Evolutionary conservation across 441 rosid genomes (phyloP).

Genomic region (Hura crepitans): DNA sequence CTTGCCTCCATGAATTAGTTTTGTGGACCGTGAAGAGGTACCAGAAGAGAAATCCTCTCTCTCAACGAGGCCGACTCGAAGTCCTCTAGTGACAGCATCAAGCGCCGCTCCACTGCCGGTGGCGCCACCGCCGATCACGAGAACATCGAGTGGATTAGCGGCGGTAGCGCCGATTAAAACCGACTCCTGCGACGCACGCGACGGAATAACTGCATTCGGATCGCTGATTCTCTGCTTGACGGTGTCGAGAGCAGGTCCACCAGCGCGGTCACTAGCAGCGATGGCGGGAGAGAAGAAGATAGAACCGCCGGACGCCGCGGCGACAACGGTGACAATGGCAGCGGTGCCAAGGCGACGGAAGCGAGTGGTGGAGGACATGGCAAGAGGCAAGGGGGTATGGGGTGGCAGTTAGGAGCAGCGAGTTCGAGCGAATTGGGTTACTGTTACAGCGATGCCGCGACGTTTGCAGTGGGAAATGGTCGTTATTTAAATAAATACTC

Average conservation of each 20-base stretch:
- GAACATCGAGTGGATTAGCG: constrained; percentile 69
- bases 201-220: constrained; percentile 51
- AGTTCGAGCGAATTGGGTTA: neutral
- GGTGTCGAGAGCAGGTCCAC: constrained; percentile 40
- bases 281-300: constrained; percentile 36
- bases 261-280: constrained; percentile 52
- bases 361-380: constrained; percentile 52
- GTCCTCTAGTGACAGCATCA: constrained; percentile 81
- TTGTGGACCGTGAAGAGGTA: constrained; percentile 92
- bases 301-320: constrained; percentile 43
- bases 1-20: constrained; percentile 87
- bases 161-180: constrained; percentile 49
- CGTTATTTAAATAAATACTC: no score
- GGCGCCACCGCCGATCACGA: constrained; percentile 92
- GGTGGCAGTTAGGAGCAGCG: constrained; percentile 7
- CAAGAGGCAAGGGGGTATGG: neutral
- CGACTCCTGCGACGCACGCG: constrained; percentile 64
- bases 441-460: constrained; percentile 22
- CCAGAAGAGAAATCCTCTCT: constrained; percentile 94
- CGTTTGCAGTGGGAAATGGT: constrained; percentile 33
- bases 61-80: constrained; percentile 86
- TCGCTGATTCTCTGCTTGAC: constrained; percentile 49
- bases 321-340: constrained; percentile 44
- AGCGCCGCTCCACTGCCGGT: constrained; percentile 92
- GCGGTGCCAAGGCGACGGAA: constrained; percentile 58